Percentiles rank a stretch among this genome's conserved stretches.
These are phyloP conservation scores for Telopea speciosissima DNA, from an alignment of 177 flowering plant genomes.

Conservation along the genomic window DNA sequence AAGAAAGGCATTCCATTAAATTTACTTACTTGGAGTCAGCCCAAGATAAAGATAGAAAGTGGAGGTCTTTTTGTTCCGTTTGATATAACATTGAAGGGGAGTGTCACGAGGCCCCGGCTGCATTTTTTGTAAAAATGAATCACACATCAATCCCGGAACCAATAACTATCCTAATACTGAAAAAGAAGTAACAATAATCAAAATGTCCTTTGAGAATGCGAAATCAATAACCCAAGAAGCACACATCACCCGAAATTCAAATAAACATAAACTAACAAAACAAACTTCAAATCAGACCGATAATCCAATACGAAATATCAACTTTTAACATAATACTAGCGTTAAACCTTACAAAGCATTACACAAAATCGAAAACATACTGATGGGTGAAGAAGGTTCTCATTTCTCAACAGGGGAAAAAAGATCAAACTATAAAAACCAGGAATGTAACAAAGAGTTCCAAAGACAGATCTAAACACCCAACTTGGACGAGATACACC, in stretches of 20 bases:
- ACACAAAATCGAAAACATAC: background rate
- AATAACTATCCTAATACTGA: background rate
- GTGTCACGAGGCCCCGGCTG: conserved; percentile 87
- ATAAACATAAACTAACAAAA: background rate
- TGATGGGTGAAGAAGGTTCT: no score
- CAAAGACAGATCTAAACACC: background rate
- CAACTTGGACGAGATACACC: conserved; percentile 5
- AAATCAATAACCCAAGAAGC: background rate
- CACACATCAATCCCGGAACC: conserved; percentile 1
- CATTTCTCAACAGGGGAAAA: background rate
- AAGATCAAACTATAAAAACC: background rate
- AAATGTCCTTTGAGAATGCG: background rate
- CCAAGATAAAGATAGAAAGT: conserved; percentile 81
- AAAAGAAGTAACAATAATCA: background rate
- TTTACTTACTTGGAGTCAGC: conserved; percentile 56
- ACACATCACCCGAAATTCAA: background rate
- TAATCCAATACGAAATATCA: background rate
- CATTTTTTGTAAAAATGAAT: conserved; percentile 16
- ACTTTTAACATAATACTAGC: no score
- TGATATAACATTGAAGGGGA: conserved; percentile 79
- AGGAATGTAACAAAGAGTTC: background rate
- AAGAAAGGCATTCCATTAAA: background rate
- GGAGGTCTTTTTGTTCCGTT: conserved; percentile 73
- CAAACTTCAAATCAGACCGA: background rate
- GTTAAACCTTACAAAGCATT: no score